phyloP scores from a whole-genome alignment of 345 rosid genomes.

The Erysimum cheiranthoides region DNA sequence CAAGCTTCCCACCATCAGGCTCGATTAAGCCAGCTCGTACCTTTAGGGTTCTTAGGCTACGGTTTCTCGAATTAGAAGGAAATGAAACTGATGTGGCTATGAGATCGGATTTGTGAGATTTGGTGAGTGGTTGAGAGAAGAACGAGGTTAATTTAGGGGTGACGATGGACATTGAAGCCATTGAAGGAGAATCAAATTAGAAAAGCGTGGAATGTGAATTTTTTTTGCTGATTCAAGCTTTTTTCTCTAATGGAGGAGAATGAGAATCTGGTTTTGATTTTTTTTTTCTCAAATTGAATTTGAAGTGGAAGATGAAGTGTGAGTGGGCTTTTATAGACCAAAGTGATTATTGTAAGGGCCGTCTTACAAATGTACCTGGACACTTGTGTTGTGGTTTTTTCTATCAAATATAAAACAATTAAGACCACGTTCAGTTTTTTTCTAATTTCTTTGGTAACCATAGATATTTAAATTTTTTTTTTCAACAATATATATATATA shows the following conservation, averaged over 20 bases:
- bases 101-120: slow-evolving; percentile 46
- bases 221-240: slow-evolving; percentile 4
- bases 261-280: slow-evolving; percentile 6
- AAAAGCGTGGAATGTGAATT: slow-evolving; percentile 10
- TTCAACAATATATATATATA: too few relatives aligned
- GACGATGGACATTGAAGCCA: slow-evolving; percentile 67
- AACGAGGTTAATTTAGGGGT: slow-evolving; percentile 42
- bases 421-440: too few relatives aligned
- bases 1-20: slow-evolving; percentile 87
- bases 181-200: slow-evolving; percentile 30
- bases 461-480: too few relatives aligned
- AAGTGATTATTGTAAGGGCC: not conserved
- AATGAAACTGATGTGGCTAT: slow-evolving; percentile 39
- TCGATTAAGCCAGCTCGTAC: slow-evolving; percentile 66
- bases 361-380: slow-evolving; percentile 35
- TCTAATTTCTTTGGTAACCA: too few relatives aligned
- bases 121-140: slow-evolving; percentile 49
- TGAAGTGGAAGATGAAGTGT: slow-evolving; percentile 31
- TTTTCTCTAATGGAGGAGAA: slow-evolving; percentile 25
- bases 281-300: not conserved
- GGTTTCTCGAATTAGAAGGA: slow-evolving; percentile 38
- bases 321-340: slow-evolving; percentile 34
- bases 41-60: slow-evolving; percentile 16
- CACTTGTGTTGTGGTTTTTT: slow-evolving; percentile 23
- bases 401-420: not conserved